Percentiles rank a stretch among this genome's conserved stretches.
These are phyloP conservation scores for Heritiera fomes DNA, from an alignment of 345 rosid genomes.

Conservation along the genomic window DNA sequence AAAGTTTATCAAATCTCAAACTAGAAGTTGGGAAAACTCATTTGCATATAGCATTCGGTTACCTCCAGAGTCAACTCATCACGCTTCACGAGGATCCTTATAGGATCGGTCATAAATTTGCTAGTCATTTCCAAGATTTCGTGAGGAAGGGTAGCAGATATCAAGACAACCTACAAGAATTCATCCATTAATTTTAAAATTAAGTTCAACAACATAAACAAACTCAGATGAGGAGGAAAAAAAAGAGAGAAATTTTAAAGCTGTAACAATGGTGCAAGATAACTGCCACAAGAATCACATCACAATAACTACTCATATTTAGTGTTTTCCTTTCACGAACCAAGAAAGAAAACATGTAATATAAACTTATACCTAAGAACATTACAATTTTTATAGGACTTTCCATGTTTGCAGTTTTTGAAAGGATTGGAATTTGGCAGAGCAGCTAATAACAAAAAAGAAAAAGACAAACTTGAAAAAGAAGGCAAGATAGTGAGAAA, in stretches of 20 bases:
- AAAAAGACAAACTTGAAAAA: not conserved
- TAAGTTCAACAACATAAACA: not conserved
- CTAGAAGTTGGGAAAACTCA: not conserved
- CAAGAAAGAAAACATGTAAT: not conserved
- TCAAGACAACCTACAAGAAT: conserved; percentile 70
- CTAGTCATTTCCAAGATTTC: conserved; percentile 92
- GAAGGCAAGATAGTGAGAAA: not conserved
- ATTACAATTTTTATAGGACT: not conserved
- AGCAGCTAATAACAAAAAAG: not conserved
- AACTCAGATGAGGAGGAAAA: not conserved
- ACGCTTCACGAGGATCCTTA: conserved; percentile 93
- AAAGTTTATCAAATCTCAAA: not conserved
- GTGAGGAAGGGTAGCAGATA: conserved; percentile 95
- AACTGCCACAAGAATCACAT: not conserved
- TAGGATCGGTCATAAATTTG: conserved; percentile 97
- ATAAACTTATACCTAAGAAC: not conserved
- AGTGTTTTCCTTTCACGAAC: not conserved
- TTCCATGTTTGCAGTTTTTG: not conserved
- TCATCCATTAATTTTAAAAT: not conserved
- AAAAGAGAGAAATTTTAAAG: not conserved
- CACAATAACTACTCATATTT: not conserved
- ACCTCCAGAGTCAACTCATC: conserved; percentile 97
- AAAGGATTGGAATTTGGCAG: not conserved
- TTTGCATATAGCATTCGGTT: conserved; percentile 14
- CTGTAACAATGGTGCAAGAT: not conserved